These are phyloP conservation scores for Pichia sp. DNA, from an alignment of 1,139 yeast genomes.

Conservation along the genomic window DNA sequence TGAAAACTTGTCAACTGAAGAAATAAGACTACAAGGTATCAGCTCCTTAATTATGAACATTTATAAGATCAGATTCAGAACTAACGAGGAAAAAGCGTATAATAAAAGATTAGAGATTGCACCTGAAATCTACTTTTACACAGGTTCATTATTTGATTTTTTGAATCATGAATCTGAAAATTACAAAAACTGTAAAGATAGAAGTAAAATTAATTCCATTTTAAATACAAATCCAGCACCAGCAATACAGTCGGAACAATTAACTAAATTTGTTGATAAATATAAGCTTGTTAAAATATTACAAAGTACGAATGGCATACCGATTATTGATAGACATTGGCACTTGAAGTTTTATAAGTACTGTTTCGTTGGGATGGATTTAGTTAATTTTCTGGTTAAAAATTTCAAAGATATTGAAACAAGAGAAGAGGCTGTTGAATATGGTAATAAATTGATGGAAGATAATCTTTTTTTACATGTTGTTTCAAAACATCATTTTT, in stretches of 20 bases:
- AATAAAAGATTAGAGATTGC: slow-evolving; percentile 42
- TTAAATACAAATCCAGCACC: not conserved
- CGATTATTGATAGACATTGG: slow-evolving; percentile 79
- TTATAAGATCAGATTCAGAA: slow-evolving; percentile 49
- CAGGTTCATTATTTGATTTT: slow-evolving; percentile 74
- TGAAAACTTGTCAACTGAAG: slow-evolving; percentile 71
- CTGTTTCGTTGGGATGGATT: slow-evolving; percentile 79
- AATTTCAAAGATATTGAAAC: slow-evolving; percentile 73
- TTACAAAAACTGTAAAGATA: not conserved
- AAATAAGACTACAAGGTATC: slow-evolving; percentile 80
- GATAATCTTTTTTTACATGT: slow-evolving; percentile 72
- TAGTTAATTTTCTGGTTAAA: slow-evolving; percentile 78
- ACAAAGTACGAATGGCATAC: slow-evolving; percentile 54
- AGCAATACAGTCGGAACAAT: slow-evolving; percentile 30
- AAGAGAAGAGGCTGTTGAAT: slow-evolving; percentile 74
- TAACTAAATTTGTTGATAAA: slow-evolving; percentile 38
- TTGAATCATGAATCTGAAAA: slow-evolving; percentile 33
- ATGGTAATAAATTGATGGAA: slow-evolving; percentile 71
- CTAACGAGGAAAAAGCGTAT: slow-evolving; percentile 36
- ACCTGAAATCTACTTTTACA: slow-evolving; percentile 80
- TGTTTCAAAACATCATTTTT: slow-evolving; percentile 70
- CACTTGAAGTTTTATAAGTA: slow-evolving; percentile 74
- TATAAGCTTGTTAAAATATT: slow-evolving; percentile 55
- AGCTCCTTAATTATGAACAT: slow-evolving; percentile 62
- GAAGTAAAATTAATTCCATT: not conserved